These are phyloP conservation scores for Phalaenopsis hybrid DNA, from an alignment of 116 monocot genomes.

Conservation along the genomic window DNA sequence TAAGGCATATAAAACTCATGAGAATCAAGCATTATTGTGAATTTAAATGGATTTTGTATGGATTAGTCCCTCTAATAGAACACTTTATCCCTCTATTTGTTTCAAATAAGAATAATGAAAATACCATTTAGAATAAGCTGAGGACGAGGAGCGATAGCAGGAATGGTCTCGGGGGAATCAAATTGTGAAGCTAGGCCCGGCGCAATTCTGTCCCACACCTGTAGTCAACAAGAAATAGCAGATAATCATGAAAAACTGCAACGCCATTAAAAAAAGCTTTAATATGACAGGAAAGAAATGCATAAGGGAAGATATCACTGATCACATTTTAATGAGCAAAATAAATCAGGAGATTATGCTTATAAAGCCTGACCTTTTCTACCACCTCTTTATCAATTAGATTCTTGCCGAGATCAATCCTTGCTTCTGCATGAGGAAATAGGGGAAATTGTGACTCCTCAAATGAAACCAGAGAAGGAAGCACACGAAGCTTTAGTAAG, in stretches of 20 bases:
- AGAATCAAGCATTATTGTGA: background rate
- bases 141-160: conserved; percentile 63
- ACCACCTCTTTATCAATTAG: conserved; percentile 80
- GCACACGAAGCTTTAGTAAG: background rate
- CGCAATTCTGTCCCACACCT: conserved; percentile 98
- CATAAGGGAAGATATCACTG: background rate
- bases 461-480: background rate
- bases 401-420: conserved; percentile 61
- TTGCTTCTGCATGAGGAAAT: conserved; percentile 52
- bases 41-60: background rate
- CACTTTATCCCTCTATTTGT: background rate
- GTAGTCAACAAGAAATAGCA: conserved; percentile 11
- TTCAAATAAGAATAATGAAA: background rate
- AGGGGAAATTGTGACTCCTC: background rate
- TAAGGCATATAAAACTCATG: background rate
- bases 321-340: background rate
- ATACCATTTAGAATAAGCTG: conserved; percentile 79
- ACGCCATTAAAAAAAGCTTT: background rate
- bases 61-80: background rate
- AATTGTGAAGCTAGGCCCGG: conserved; percentile 77
- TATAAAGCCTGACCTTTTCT: conserved; percentile 48
- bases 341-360: background rate
- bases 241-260: conserved; percentile 5
- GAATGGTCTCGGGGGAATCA: conserved; percentile 76
- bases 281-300: background rate